These are phyloP conservation scores for Tricholoma bakamatsutake DNA, from an alignment of 768 basidiomycete species.

Conservation along the genomic window DNA sequence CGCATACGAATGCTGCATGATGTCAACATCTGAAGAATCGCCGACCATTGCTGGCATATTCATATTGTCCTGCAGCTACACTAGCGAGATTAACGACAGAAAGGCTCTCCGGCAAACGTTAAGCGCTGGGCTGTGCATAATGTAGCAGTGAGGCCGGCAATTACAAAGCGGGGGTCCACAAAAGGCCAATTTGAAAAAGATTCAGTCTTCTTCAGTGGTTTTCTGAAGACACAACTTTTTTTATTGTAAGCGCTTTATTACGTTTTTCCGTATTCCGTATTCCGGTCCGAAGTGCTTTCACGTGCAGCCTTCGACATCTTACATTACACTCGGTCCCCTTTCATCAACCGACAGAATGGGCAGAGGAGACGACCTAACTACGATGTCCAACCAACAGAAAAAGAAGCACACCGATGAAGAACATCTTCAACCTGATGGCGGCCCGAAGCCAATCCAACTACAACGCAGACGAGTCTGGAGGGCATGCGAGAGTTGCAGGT, in stretches of 20 bases:
- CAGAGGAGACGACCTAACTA: constrained; percentile 43
- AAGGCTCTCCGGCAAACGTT: constrained; percentile 4
- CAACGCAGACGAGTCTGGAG: constrained; percentile 82
- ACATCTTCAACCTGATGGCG: constrained; percentile 46
- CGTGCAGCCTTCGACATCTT: constrained; percentile 14
- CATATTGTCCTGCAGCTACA: no score
- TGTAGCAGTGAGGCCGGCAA: neutral
- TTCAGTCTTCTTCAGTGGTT: neutral
- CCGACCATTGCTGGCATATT: no score
- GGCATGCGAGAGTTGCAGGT: constrained; percentile 88
- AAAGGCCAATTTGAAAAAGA: constrained; percentile 6
- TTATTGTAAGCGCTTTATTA: neutral
- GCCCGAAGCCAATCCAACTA: constrained; percentile 68
- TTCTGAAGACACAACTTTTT: neutral
- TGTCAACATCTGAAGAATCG: no score
- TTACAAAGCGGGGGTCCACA: constrained; percentile 11
- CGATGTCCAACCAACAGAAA: constrained; percentile 55
- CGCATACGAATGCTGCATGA: no score
- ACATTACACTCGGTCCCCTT: constrained; percentile 8
- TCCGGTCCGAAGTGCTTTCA: constrained; percentile 14
- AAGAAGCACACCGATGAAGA: constrained; percentile 73
- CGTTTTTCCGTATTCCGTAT: neutral
- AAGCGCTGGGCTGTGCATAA: constrained; percentile 7
- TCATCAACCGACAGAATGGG: constrained; percentile 25
- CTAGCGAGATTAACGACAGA: no score